These are phyloP conservation scores for Phytophthora multivora DNA, from an alignment of 352 stramenopile species.

Conservation along the genomic window DNA sequence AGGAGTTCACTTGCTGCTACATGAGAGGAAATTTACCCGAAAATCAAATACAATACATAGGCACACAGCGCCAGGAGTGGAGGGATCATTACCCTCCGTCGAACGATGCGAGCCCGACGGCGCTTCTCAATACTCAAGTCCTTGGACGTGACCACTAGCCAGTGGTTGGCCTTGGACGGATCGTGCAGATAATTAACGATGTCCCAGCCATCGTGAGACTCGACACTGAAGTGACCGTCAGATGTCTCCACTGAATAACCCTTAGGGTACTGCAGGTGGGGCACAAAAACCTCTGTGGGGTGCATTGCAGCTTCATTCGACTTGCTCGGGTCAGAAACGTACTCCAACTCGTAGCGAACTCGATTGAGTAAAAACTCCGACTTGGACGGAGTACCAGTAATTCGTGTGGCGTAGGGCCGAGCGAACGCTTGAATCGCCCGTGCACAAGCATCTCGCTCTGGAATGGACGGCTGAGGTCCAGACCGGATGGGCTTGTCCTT, in stretches of 20 bases:
- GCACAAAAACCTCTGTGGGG: slow-evolving; percentile 72
- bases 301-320: slow-evolving; percentile 34
- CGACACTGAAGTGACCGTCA: slow-evolving; percentile 56
- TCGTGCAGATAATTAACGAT: slow-evolving; percentile 62
- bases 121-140: slow-evolving; percentile 42
- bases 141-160: slow-evolving; percentile 52
- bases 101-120: slow-evolving; percentile 24
- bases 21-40: slow-evolving; percentile 15
- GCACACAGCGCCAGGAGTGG: slow-evolving; percentile 23
- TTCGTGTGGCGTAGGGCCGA: slow-evolving; percentile 70
- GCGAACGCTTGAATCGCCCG: slow-evolving; percentile 64
- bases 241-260: slow-evolving; percentile 64
- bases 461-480: not conserved
- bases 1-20: slow-evolving; percentile 11
- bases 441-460: slow-evolving; percentile 45
- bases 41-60: slow-evolving; percentile 43
- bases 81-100: slow-evolving; percentile 19
- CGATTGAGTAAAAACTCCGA: slow-evolving; percentile 60
- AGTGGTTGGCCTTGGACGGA: slow-evolving; percentile 40
- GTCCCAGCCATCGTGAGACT: slow-evolving; percentile 66
- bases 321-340: slow-evolving; percentile 41
- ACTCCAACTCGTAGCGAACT: slow-evolving; percentile 68
- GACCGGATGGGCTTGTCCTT: slow-evolving; percentile 36
- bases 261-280: slow-evolving; percentile 71
- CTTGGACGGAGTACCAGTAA: slow-evolving; percentile 62